Base-by-base conservation (phyloP, 78 protist genomes). In the Dictyostelium discoideum region DNA sequence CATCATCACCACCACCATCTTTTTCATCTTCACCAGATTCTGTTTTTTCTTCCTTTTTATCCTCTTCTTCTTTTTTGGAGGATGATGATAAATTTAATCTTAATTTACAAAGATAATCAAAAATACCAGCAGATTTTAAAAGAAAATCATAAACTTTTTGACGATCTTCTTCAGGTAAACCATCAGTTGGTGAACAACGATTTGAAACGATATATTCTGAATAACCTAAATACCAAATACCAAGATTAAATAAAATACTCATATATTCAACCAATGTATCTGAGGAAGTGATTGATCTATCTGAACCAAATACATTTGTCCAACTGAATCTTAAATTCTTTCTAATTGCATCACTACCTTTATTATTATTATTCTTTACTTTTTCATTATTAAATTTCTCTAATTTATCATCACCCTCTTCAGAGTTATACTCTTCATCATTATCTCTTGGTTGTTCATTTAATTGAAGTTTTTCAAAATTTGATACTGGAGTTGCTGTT, bases 141-240 rank as follows among this genome's bases (percentile, higher is more conserved):
- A 89, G 74, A 22, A 26, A 89, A 46, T 89, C 94, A 22, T 89
- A 89, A 20, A 89, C 46, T 26, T 48, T 60, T 26, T 89, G 48
- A 81, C 94, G 83, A 14, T 32, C 76, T 14, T 65, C 76, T 26
- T 89, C 94, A 5, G 48, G 32, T 5, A 89, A 22, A 40, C 88
- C 86, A 3, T 80, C 87, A 9, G 48, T 39, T 22, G 40, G 39
- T 20, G 79, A 54, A 46, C 60, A 57, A n/a, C 48, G 84, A 60
- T 57, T 89, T 37, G 80, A 26, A n/a, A 89, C 74, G 3, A 89
- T 29, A 29, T 32, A 89, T 24, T 89, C 85, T 22, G 94, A 89
- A 26, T 82, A 89, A 44, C 94, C 94, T 22, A 89, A 72, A 82
- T 89, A 89, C 94, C 94, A 89, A 65, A 89, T 18, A 65, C 60